Evolutionary conservation across 768 basidiomycete genomes (phyloP), one percentile per base, ranked within the genome.

Genomic region (Naganishia onofrii): DNA sequence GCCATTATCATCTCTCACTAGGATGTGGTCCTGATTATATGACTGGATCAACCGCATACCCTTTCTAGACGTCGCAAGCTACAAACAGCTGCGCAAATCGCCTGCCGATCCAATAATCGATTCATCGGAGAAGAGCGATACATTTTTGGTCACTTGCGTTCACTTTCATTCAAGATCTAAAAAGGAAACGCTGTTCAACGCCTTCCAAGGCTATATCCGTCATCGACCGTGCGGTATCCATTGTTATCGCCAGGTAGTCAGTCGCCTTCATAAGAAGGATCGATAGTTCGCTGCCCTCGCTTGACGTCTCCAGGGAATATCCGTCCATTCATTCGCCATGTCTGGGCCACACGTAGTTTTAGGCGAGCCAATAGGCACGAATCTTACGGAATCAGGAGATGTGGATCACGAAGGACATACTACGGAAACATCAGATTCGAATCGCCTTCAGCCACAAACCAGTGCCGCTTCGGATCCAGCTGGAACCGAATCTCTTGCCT

Each of bases 111-210:
- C 19, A 23, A 23, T 23, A 53, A 53, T 42, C 42, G 42, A 42
- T 42, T 51, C 48, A 42, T 63, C 60, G 60, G 60, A 63, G 60
- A 63, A 63, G 60, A 63, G 60, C 60, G 60, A 44, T 13, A 44
- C 60, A 63, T 10, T 42, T 63, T 63, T 63, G 60, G 60, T 26
- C 60, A 63, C 60, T 34, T 63, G 60, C n/a, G 34, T n/a, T 29
- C 58, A 60, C 29, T 34, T 36, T 12, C 6, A 36, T 5, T n/a
- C 31, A 29, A 29, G 55, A 10, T 34, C 28, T 28, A 31, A 34
- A 8, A 36, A 58, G 48, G 48, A 38, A 23, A 34, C 38, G 42
- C 2, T 42, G 7, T 15, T 2, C 42, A 42, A 15, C 42, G 42
- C 42, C 42, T 42, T 23, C 57, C 38, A 58, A 55, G 57, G 57